Percentiles rank a stretch among this genome's conserved stretches.
phyloP scores from a whole-genome alignment of 2,329 filamentous ascomycete species.

The Penicillium hordei region DNA sequence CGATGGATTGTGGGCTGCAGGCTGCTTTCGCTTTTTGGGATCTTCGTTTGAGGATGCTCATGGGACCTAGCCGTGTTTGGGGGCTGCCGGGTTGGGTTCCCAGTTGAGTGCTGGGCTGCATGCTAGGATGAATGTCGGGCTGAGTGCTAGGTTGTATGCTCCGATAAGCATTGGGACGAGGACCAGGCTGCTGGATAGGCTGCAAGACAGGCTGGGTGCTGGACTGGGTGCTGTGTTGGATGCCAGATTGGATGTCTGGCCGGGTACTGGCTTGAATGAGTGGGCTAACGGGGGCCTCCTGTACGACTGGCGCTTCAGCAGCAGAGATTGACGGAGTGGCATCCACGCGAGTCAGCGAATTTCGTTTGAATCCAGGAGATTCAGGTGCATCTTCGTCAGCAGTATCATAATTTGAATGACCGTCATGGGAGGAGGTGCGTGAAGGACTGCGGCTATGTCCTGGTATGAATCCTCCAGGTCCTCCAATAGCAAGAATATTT shows the following conservation, averaged over 20 bases:
- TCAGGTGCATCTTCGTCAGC: conserved; percentile 31
- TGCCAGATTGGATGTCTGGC: not conserved
- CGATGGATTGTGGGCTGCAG: conserved; percentile 27
- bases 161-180: not conserved
- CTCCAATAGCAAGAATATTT: not conserved
- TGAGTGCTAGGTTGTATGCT: not conserved
- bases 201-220: not conserved
- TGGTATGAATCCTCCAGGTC: not conserved
- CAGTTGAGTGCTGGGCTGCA: not conserved
- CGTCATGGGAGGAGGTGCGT: conserved; percentile 17
- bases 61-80: conserved; percentile 2
- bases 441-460: conserved; percentile 18
- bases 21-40: conserved; percentile 16
- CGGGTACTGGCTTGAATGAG: not conserved
- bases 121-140: not conserved
- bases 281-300: not conserved
- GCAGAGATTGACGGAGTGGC: not conserved
- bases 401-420: conserved; percentile 34
- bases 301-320: not conserved
- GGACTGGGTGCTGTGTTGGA: not conserved
- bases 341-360: not conserved
- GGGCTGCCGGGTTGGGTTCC: conserved; percentile 5
- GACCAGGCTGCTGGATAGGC: not conserved
- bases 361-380: conserved; percentile 4
- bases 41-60: conserved; percentile 13